phyloP scores from a whole-genome alignment of 1,284 basidiomycete species.

The Leccinum subrobustum region DNA sequence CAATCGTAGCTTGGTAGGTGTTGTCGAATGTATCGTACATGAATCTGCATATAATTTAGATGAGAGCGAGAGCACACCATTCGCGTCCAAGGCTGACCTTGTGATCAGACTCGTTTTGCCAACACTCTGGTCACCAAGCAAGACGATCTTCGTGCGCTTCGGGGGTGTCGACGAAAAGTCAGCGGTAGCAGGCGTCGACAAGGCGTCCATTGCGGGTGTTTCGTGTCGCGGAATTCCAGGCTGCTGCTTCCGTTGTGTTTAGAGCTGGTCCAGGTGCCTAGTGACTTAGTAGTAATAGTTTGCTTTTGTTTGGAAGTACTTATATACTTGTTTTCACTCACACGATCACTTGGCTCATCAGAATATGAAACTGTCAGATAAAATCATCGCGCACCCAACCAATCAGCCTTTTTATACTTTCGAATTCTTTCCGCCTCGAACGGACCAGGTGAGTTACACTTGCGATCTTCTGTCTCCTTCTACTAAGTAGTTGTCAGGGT shows the following conservation, averaged over 20 bases:
- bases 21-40: constrained; percentile 99
- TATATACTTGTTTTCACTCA: neutral
- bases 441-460: constrained; percentile 60
- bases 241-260: neutral
- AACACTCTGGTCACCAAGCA: constrained; percentile 91
- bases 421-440: constrained; percentile 96
- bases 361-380: constrained; percentile 64
- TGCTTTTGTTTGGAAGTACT: constrained; percentile 27
- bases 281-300: constrained; percentile 12
- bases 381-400: constrained; percentile 46
- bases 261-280: constrained; percentile 17
- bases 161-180: constrained; percentile 85
- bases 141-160: constrained; percentile 95
- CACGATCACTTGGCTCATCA: neutral
- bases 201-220: constrained; percentile 40
- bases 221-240: neutral
- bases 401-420: constrained; percentile 77
- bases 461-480: constrained; percentile 8
- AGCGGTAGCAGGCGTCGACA: constrained; percentile 67
- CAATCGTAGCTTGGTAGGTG: constrained; percentile 99
- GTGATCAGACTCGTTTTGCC: constrained; percentile 99
- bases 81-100: constrained; percentile 50
- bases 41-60: constrained; percentile 52
- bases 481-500: constrained; percentile 49
- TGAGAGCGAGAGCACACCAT: constrained; percentile 4